These are phyloP conservation scores for Aphanomyces euteiches DNA, from an alignment of 352 stramenopile species.

Conservation along the genomic window DNA sequence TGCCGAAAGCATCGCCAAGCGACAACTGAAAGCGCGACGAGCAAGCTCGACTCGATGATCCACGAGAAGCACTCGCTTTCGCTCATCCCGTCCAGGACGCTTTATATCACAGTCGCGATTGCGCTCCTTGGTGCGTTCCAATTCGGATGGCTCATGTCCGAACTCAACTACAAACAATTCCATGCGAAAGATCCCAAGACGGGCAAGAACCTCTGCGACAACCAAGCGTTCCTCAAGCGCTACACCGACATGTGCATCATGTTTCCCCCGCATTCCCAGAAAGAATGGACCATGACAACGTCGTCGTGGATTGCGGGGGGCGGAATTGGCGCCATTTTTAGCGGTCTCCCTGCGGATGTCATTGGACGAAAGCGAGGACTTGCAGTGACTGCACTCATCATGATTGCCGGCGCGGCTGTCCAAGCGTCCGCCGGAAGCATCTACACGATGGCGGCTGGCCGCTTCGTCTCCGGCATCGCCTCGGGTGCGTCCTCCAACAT, in stretches of 20 bases:
- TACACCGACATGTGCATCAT: conserved; percentile 45
- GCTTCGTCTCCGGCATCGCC: conserved; percentile 33
- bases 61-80: background rate
- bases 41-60: conserved; percentile 11
- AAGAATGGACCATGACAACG: conserved; percentile 49
- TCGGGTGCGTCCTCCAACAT: conserved; percentile 34
- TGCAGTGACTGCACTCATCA: conserved; percentile 24
- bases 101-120: conserved; percentile 45
- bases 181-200: conserved; percentile 36
- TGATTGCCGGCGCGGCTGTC: conserved; percentile 29
- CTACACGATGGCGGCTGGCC: conserved; percentile 32
- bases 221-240: background rate
- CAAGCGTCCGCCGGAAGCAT: conserved; percentile 31
- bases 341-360: conserved; percentile 38
- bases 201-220: background rate
- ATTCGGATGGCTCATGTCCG: conserved; percentile 52
- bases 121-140: conserved; percentile 47
- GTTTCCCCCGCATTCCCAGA: conserved; percentile 50
- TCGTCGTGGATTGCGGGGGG: conserved; percentile 59
- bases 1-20: background rate
- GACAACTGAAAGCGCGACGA: background rate
- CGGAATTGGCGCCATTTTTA: conserved; percentile 44
- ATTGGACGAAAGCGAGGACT: conserved; percentile 46
- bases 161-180: conserved; percentile 53
- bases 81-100: conserved; percentile 27